phyloP scores from a whole-genome alignment of 352 stramenopile species.

The Elongisporangium undulatum region DNA sequence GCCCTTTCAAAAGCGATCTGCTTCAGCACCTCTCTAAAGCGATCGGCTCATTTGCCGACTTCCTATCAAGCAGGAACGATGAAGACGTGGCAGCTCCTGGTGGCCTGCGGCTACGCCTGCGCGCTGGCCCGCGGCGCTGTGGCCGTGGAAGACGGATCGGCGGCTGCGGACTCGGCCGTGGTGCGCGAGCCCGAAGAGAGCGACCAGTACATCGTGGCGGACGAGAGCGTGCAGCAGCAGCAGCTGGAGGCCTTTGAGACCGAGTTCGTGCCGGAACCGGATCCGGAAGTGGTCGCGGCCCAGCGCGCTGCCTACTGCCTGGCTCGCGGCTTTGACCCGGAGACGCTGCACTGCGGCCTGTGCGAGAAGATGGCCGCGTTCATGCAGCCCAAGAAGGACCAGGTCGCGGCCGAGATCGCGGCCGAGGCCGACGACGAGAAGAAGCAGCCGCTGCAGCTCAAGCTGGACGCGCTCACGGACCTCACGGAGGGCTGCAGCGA shows the following conservation, averaged over 20 bases:
- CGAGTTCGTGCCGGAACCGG: not conserved
- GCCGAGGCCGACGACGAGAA: slow-evolving; percentile 8
- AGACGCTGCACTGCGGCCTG: slow-evolving; percentile 56
- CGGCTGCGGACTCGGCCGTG: not conserved
- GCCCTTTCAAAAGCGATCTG: not conserved
- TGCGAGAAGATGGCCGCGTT: slow-evolving; percentile 42
- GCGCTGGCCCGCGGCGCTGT: not conserved
- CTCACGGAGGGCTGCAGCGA: slow-evolving; percentile 23
- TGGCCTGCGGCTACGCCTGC: not conserved
- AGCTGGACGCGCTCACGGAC: slow-evolving; percentile 3
- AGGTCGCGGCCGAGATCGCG: slow-evolving; percentile 3
- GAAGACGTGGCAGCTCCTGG: not conserved
- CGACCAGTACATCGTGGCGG: not conserved
- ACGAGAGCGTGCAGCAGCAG: not conserved
- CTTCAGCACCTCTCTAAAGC: not conserved
- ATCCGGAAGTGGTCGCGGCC: not conserved
- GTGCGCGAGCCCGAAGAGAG: not conserved
- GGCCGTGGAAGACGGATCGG: not conserved
- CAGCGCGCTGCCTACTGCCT: slow-evolving; percentile 15
- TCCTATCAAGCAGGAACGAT: not conserved
- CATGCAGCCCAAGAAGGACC: slow-evolving; percentile 11
- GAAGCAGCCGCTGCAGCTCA: slow-evolving; percentile 3
- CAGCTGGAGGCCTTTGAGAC: not conserved
- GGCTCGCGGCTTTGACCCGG: slow-evolving; percentile 43
- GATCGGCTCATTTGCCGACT: not conserved